These are phyloP conservation scores for Suillus americanus DNA, from an alignment of 768 basidiomycete genomes.

Conservation along the genomic window DNA sequence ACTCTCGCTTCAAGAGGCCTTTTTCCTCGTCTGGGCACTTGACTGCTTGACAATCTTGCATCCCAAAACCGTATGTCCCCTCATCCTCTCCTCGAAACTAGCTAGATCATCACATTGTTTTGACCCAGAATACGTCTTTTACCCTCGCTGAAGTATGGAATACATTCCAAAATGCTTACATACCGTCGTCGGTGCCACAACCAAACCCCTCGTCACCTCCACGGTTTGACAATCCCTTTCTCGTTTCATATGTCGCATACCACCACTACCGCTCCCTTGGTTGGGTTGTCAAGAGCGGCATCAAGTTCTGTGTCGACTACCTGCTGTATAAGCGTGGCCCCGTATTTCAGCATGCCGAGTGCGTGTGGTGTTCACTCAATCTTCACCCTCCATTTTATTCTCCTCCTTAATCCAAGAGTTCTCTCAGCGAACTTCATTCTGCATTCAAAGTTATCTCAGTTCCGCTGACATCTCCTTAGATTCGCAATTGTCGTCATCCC, in stretches of 20 bases:
- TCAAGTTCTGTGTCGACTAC: constrained; percentile 97
- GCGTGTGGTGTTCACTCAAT: constrained; percentile 29
- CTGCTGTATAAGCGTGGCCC: constrained; percentile 93
- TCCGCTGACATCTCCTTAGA: constrained; percentile 38
- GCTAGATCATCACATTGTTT: background rate
- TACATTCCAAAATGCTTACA: constrained; percentile 58
- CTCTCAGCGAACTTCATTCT: background rate
- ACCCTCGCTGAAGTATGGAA: constrained; percentile 60
- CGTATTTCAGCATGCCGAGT: constrained; percentile 96
- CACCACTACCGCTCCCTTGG: constrained; percentile 96
- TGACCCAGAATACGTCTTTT: constrained; percentile 51
- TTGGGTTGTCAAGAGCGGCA: constrained; percentile 94
- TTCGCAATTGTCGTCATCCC: constrained; percentile 92
- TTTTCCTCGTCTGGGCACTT: constrained; percentile 82
- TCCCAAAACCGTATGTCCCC: constrained; percentile 57
- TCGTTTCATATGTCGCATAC: constrained; percentile 86
- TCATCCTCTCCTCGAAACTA: constrained; percentile 9
- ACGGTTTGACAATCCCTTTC: constrained; percentile 88
- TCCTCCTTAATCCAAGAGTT: background rate
- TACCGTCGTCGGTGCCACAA: constrained; percentile 38
- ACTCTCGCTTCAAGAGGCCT: constrained; percentile 84
- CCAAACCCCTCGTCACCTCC: constrained; percentile 26
- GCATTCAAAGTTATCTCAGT: background rate
- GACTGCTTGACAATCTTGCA: constrained; percentile 77
- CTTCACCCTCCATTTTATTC: background rate